These are phyloP conservation scores for Phanerochaete sordida DNA, from an alignment of 768 basidiomycete genomes.

Conservation along the genomic window DNA sequence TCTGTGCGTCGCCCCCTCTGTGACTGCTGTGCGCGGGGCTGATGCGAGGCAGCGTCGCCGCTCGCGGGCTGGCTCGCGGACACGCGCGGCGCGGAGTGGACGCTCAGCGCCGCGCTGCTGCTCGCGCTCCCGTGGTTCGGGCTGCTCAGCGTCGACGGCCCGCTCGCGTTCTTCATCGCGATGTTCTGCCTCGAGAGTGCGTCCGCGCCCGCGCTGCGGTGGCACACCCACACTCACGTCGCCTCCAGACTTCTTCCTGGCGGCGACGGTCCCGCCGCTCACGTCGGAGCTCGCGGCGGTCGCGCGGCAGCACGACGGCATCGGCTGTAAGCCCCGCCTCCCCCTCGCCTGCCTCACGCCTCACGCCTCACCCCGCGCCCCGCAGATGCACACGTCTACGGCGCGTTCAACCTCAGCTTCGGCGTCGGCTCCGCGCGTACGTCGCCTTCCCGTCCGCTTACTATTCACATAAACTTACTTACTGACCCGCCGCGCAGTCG, in stretches of 20 bases:
- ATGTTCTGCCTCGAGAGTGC: constrained; percentile 54
- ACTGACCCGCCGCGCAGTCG: constrained; percentile 39
- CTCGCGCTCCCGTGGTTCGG: constrained; percentile 64
- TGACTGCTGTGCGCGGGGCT: background rate
- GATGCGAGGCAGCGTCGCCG: constrained; percentile 46
- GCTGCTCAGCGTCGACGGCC: constrained; percentile 43
- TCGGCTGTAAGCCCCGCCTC: constrained; percentile 54
- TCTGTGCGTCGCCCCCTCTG: constrained; percentile 39
- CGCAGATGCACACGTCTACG: constrained; percentile 76
- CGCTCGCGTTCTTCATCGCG: constrained; percentile 46
- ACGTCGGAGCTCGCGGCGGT: constrained; percentile 66
- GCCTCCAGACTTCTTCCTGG: constrained; percentile 54
- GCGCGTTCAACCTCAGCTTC: constrained; percentile 69
- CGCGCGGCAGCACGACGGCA: constrained; percentile 50
- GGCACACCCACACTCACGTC: background rate
- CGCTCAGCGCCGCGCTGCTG: constrained; percentile 43
- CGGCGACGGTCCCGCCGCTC: constrained; percentile 56
- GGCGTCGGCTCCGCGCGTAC: constrained; percentile 60
- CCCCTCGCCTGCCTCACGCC: background rate
- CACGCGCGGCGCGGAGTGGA: constrained; percentile 51
- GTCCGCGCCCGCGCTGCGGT: constrained; percentile 12
- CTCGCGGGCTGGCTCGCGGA: constrained; percentile 59
- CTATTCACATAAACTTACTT: constrained; percentile 1
- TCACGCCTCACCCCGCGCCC: too few species aligned
- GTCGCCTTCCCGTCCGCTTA: constrained; percentile 16